Evolutionary conservation across 164 flowering plant genomes (phyloP).

Genomic region (Piper longum): DNA sequence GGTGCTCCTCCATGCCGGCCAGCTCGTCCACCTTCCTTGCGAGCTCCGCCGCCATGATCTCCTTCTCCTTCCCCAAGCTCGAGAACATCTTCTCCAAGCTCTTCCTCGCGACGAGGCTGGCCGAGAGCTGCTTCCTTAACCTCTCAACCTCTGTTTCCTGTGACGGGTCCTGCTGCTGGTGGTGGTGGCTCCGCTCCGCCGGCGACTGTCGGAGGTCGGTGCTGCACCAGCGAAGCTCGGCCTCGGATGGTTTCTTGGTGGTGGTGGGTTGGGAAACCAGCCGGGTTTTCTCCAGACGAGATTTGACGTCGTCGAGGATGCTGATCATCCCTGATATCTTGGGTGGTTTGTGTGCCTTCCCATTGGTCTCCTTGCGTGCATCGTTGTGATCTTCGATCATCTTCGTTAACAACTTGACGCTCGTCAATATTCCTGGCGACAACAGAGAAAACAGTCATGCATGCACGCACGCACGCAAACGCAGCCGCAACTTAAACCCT

Average conservation of each 20-base stretch:
- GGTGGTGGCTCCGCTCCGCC: conserved; percentile 13
- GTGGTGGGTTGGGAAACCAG: neutral
- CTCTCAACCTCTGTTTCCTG: conserved; percentile 23
- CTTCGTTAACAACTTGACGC: conserved; percentile 43
- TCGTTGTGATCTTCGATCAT: conserved; percentile 51
- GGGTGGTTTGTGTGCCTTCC: conserved; percentile 25
- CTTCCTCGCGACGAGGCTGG: conserved; percentile 41
- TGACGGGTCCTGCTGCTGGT: conserved; percentile 1
- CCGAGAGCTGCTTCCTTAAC: conserved; percentile 39
- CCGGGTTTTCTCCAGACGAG: conserved; percentile 40
- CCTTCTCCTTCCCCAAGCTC: conserved; percentile 79
- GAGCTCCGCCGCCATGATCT: conserved; percentile 66
- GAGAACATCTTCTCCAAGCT: conserved; percentile 72
- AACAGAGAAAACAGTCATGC: too few relatives aligned
- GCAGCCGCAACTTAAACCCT: too few relatives aligned
- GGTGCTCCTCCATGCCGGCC: conserved; percentile 49
- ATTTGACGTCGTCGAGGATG: conserved; percentile 44
- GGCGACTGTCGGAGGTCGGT: conserved; percentile 27
- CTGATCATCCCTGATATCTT: conserved; percentile 52
- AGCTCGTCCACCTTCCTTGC: conserved; percentile 48
- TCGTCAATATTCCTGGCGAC: conserved; percentile 36
- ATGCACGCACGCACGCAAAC: too few relatives aligned
- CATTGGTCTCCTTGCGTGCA: conserved; percentile 19
- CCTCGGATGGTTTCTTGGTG: conserved; percentile 4
- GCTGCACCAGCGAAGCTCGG: conserved; percentile 46